These are phyloP conservation scores for Pyricularia pennisetigena DNA, from an alignment of 2,329 filamentous ascomycete genomes.

Conservation along the genomic window DNA sequence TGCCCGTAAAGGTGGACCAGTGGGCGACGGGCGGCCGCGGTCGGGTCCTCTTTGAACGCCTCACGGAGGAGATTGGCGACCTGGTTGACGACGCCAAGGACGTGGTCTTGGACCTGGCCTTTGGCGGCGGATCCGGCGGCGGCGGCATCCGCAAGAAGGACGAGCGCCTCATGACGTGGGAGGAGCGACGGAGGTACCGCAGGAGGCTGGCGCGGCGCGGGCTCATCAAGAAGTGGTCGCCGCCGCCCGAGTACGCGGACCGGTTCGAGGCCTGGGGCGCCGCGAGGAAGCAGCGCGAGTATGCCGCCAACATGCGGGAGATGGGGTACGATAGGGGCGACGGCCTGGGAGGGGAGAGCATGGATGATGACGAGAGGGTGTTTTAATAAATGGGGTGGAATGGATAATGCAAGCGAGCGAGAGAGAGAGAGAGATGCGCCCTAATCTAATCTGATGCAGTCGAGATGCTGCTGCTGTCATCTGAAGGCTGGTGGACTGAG, in stretches of 20 bases:
- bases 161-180: conserved; percentile 31
- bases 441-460: neutral
- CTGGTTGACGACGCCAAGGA: conserved; percentile 37
- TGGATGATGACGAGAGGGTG: conserved; percentile 14
- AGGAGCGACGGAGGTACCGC: conserved; percentile 35
- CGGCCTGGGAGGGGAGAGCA: conserved; percentile 24
- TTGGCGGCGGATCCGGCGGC: conserved; percentile 14
- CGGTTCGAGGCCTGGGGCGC: conserved; percentile 35
- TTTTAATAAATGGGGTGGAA: neutral
- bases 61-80: conserved; percentile 35
- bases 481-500: neutral
- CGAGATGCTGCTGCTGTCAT: neutral
- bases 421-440: neutral
- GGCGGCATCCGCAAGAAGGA: conserved; percentile 34
- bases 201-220: conserved; percentile 41
- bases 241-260: conserved; percentile 28
- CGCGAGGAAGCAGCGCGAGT: conserved; percentile 28
- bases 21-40: conserved; percentile 46
- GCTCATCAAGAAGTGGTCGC: conserved; percentile 24
- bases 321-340: conserved; percentile 27
- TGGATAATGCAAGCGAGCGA: neutral
- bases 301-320: conserved; percentile 26
- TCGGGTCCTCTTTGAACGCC: conserved; percentile 24
- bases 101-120: conserved; percentile 17
- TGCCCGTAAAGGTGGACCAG: conserved; percentile 53